Percentiles rank a stretch among this genome's conserved stretches.
phyloP scores from a whole-genome alignment of 73 alveolate genomes.

The Tetrahymena thermophila region DNA sequence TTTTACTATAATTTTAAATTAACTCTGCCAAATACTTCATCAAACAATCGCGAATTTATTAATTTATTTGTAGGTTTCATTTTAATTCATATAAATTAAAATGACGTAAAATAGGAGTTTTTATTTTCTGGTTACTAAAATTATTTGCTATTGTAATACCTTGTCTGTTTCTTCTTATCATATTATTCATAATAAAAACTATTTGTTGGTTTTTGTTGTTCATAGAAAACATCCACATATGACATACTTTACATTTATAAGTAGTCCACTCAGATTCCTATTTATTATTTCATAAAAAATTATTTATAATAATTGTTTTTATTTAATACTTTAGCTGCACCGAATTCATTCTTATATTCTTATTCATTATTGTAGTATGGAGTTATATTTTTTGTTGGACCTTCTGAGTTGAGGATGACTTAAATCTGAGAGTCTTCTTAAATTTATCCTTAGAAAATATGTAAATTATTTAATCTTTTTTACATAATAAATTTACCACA shows the following conservation, averaged over 20 bases:
- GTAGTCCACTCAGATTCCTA: conserved; percentile 51
- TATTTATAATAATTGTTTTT: not conserved
- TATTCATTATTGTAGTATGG: conserved; percentile 4
- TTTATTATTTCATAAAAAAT: not conserved
- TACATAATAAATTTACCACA: not conserved
- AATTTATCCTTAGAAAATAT: conserved; percentile 10
- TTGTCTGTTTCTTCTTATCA: conserved; percentile 15
- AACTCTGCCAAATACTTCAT: not conserved
- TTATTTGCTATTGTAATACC: not conserved
- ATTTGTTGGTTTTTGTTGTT: conserved; percentile 47
- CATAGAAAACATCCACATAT: conserved; percentile 68
- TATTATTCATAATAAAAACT: conserved; percentile 48
- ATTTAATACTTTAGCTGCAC: conserved; percentile 16
- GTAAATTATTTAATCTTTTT: not conserved
- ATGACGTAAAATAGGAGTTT: conserved; percentile 18
- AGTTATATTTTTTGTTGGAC: conserved; percentile 45
- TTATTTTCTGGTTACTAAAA: not conserved
- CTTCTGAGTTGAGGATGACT: conserved; percentile 40
- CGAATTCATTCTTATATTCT: conserved; percentile 14
- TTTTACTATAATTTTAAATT: too few relatives aligned
- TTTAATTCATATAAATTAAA: conserved; percentile 20
- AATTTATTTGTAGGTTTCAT: not conserved
- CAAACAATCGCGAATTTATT: not conserved
- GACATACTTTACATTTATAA: conserved; percentile 66
- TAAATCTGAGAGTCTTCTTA: conserved; percentile 33